Evolutionary conservation across 2,329 filamentous ascomycete species (phyloP), one percentile per base, ranked within the genome.

Genomic region (Diplocarpon mali): DNA sequence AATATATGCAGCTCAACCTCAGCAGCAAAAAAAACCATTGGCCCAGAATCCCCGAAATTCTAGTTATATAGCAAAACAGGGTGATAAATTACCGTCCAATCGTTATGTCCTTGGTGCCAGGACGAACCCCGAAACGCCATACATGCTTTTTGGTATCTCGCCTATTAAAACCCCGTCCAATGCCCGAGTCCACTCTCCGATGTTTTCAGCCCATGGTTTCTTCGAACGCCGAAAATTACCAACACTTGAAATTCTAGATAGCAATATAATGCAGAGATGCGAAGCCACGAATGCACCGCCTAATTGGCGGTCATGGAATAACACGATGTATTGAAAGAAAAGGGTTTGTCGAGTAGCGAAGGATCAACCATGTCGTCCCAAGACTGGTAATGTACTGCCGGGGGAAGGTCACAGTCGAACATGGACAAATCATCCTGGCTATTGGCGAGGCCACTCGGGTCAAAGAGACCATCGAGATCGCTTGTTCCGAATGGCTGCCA

Each of bases 291-390:
- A 7, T 4, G 28, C n/a, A 20, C 5, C 8, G 37, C 42, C 44
- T 58, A 60, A 52, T 53, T 51, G 12, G 59, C 60, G 48, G 68
- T 64, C 53, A 71, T 57, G 17, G 62, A 64, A 55, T 66, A 73
- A 12, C 69, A 49, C 6, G 60, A 62, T 37, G 66, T 66, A 47
- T 78, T 73, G 43, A 79, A 62, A 50, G 66, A 56, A 49, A 76
- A 74, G 0, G 71, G 67, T 58, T 77, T 76, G 42, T 64, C 64
- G 50, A 75, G 73, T 54, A 74, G 69, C 0, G 61, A 57, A 20
- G 40, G 36, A 42, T 60, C 57, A 3, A 66, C 57, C 31, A 72
- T 48, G n/a, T 76, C 70, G 30, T 76, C 73, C 69, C 72, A 73
- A 6, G 52, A 50, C 45, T 59, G 17, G 57, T 56, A 47, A 14